Base-by-base conservation (phyloP, 2,329 filamentous ascomycete species). In the Fusarium dlaminii region DNA sequence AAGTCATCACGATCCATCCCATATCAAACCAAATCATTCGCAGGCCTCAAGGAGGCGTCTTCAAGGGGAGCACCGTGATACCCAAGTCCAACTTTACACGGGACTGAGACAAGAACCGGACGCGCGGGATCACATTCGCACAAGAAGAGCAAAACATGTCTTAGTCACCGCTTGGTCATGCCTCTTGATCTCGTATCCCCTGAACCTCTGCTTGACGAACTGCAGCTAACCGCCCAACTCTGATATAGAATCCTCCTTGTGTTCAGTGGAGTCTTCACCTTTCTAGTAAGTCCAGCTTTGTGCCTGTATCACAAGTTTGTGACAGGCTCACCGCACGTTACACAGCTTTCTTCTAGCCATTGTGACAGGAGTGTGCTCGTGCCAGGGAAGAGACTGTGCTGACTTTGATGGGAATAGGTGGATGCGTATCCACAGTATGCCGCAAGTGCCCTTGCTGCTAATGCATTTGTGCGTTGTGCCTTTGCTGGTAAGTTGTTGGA, bases 191-290 rank as follows among this genome's bases (percentile, higher is more conserved):
- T 78, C 73, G 75, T 78, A 74, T 76, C 51, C 65, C 73, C 69
- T 60, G 30, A 51, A 24, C n/a, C 55, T 66, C 55, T 61, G 68
- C 54, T 54, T 42, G 45, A 68, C 43, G 58, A 66, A 55, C 70
- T 72, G 64, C 73, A 68, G 74, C 80, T 82, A 77, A 81, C 79
- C 64, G 63, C 57, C 69, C 34, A 39, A 40, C 63, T 39, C 72
- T 78, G 75, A 63, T 75, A 79, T 78, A 94, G 93, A 59, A 92
- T 90, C 61, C 88, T 97, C 68, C 88, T 97, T 66, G 90, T 93
- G 36, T 98, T 94, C 82, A 92, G 90, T 64, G 94, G 94, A 59
- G 90, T 97, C 74, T 98, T 97, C 82, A 97, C 94, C 18, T 98
- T 97, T 83, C 85, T 97, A 73, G 94, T 96, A 82, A 83, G 86